Conservation (phyloP, 306 rosid species). For the Pueraria montana region DNA sequence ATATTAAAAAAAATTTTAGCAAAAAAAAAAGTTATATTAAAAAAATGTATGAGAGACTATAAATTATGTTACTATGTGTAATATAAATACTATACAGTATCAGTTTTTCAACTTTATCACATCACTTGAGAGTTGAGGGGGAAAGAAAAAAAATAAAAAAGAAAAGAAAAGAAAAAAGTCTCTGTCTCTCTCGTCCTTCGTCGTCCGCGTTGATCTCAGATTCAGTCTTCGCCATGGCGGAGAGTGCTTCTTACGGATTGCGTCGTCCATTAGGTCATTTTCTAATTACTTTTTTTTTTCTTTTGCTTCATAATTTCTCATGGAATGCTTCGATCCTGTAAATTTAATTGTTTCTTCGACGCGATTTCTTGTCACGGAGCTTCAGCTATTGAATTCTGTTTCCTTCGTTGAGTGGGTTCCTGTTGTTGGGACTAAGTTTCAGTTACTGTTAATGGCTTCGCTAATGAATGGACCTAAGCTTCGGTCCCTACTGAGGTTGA, state of each 20-base stretch:
- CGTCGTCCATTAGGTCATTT: slow-evolving; percentile 86
- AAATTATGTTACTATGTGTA: too few relatives aligned
- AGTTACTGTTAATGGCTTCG: slow-evolving; percentile 12
- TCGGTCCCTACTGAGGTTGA: slow-evolving; percentile 23
- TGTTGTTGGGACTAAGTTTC: slow-evolving; percentile 36
- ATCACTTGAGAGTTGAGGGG: slow-evolving; percentile 45
- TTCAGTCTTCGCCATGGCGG: slow-evolving; percentile 75
- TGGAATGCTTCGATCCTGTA: slow-evolving; percentile 36
- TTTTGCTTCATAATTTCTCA: neutral
- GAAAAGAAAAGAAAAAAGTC: neutral
- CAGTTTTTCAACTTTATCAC: slow-evolving; percentile 51
- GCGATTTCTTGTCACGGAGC: neutral
- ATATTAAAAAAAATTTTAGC: too few relatives aligned
- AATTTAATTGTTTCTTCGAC: neutral
- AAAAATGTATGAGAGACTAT: too few relatives aligned
- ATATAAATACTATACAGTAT: slow-evolving; percentile 43
- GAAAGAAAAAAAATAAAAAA: neutral
- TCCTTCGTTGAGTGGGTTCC: slow-evolving; percentile 34
- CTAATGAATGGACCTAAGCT: slow-evolving; percentile 7
- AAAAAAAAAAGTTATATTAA: too few relatives aligned
- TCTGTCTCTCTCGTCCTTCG: slow-evolving; percentile 20
- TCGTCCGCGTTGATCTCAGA: slow-evolving; percentile 54
- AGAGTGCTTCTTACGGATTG: slow-evolving; percentile 66
- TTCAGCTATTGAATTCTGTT: slow-evolving; percentile 9
- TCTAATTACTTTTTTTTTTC: neutral